Percentiles rank a stretch among this genome's conserved stretches.
phyloP scores from a whole-genome alignment of 208 protist genomes.

The Wallacemonas sp. region DNA sequence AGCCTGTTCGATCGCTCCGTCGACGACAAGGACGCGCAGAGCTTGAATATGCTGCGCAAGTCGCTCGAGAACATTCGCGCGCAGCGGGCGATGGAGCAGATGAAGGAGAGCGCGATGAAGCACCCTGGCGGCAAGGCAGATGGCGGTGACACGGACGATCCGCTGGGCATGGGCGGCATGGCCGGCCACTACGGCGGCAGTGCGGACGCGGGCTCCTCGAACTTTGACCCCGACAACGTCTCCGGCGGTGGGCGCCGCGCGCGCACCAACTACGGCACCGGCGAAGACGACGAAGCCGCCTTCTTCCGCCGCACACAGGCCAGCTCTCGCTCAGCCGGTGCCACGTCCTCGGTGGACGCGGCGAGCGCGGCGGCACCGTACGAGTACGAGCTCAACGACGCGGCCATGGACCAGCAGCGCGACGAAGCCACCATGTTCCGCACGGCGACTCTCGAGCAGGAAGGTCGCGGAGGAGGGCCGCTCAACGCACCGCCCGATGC shows the following conservation, averaged over 20 bases:
- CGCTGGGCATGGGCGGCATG: conserved; percentile 41
- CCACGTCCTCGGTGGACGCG: not conserved
- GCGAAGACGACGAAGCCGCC: conserved; percentile 1
- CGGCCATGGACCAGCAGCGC: conserved; percentile 12
- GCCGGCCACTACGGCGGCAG: conserved; percentile 53
- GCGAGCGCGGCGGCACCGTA: conserved; percentile 2
- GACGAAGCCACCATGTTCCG: conserved; percentile 15
- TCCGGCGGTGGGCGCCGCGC: not conserved
- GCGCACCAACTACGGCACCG: conserved; percentile 1
- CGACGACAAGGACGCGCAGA: conserved; percentile 76
- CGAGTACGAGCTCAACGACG: conserved; percentile 20
- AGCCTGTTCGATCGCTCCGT: conserved; percentile 71
- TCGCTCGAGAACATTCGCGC: conserved; percentile 86
- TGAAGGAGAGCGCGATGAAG: conserved; percentile 85
- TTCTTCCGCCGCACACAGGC: conserved; percentile 1
- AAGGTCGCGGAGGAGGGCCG: not conserved
- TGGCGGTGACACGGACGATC: conserved; percentile 15
- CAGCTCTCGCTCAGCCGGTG: not conserved
- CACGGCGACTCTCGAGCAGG: not conserved
- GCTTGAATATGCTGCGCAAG: conserved; percentile 84
- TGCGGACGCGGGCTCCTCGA: conserved; percentile 35
- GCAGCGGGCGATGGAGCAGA: conserved; percentile 78
- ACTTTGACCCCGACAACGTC: conserved; percentile 54
- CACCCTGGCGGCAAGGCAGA: conserved; percentile 31
- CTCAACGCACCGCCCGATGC: too few relatives aligned